These are phyloP conservation scores for Typha latifolia DNA, from an alignment of 176 grass and related monocot species.

Conservation along the genomic window DNA sequence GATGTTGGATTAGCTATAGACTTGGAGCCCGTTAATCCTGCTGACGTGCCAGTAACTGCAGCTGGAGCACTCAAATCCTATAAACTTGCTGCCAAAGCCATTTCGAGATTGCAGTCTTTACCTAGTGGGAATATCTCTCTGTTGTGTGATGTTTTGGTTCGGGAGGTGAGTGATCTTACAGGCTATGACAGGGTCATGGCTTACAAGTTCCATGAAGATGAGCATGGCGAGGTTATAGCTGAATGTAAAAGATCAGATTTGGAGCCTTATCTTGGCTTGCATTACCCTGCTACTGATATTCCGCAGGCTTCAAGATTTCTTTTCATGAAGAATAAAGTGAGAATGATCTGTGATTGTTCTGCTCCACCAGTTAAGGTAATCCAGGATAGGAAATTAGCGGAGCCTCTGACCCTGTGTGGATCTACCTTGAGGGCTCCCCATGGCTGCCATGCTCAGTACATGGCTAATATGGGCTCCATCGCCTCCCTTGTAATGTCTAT, in stretches of 20 bases:
- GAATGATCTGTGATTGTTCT: conserved; percentile 80
- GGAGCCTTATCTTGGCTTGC: conserved; percentile 84
- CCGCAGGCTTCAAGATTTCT: conserved; percentile 82
- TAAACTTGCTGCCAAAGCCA: conserved; percentile 91
- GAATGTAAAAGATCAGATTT: conserved; percentile 79
- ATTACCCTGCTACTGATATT: conserved; percentile 96
- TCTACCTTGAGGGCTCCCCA: conserved; percentile 84
- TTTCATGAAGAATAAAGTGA: conserved; percentile 96
- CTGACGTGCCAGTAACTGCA: conserved; percentile 64
- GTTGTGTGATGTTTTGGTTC: conserved; percentile 84
- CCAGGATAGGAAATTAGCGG: conserved; percentile 53
- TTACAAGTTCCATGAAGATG: conserved; percentile 94
- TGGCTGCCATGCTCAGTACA: conserved; percentile 93
- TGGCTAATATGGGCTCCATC: conserved; percentile 88
- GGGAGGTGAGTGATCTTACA: conserved; percentile 72
- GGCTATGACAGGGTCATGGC: conserved; percentile 95
- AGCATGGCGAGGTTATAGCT: conserved; percentile 89
- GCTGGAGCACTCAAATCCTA: conserved; percentile 79
- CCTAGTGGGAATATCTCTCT: conserved; percentile 85
- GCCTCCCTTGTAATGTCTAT: conserved; percentile 90
- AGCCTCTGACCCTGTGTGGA: conserved; percentile 64
- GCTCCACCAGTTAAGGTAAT: conserved; percentile 55
- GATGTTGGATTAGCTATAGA: conserved; percentile 82
- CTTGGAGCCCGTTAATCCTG: conserved; percentile 78
- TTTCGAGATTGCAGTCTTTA: conserved; percentile 77